A percentile compares a stretch with the other conserved stretches of the same genome.
These are phyloP conservation scores for Phaeoacremonium minimum DNA, from an alignment of 2,329 filamentous ascomycete genomes.

Conservation along the genomic window DNA sequence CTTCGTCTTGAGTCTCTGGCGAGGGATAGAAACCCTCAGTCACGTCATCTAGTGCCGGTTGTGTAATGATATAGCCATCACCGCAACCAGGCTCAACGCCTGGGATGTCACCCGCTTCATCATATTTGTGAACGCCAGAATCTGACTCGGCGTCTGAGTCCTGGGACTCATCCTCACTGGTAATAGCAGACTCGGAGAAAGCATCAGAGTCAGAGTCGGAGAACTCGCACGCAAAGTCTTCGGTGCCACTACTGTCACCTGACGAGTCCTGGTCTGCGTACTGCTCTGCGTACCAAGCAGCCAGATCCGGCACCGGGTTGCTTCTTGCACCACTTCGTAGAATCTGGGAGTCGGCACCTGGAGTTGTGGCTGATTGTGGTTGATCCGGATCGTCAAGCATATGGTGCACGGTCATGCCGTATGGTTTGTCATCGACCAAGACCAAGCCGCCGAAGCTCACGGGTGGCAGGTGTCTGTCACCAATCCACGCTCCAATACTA, in stretches of 20 bases:
- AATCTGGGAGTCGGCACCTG: slow-evolving; percentile 10
- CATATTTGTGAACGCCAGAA: slow-evolving; percentile 51
- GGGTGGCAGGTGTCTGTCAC: slow-evolving; percentile 79
- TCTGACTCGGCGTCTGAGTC: slow-evolving; percentile 39
- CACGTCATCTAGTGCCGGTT: slow-evolving; percentile 86
- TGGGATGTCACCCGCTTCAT: slow-evolving; percentile 70
- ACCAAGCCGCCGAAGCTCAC: slow-evolving; percentile 89
- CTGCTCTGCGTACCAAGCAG: slow-evolving; percentile 35
- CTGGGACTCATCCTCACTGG: slow-evolving; percentile 45
- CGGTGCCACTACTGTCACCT: slow-evolving; percentile 37
- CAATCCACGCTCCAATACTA: slow-evolving; percentile 87
- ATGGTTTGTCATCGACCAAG: slow-evolving; percentile 76
- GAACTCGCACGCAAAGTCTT: slow-evolving; percentile 57
- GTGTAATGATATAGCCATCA: slow-evolving; percentile 77
- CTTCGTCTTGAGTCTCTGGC: slow-evolving; percentile 67
- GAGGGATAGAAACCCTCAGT: slow-evolving; percentile 77
- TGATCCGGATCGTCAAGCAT: slow-evolving; percentile 74
- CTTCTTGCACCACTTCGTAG: slow-evolving; percentile 15
- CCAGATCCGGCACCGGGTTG: slow-evolving; percentile 25
- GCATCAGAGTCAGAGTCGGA: slow-evolving; percentile 57
- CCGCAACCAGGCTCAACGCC: slow-evolving; percentile 73
- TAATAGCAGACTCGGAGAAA: slow-evolving; percentile 45
- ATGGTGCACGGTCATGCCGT: slow-evolving; percentile 95
- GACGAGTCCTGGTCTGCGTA: slow-evolving; percentile 27
- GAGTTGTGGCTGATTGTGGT: slow-evolving; percentile 6